Base-by-base conservation (phyloP, 129 eudicot species). In the Helianthus tuberosus region DNA sequence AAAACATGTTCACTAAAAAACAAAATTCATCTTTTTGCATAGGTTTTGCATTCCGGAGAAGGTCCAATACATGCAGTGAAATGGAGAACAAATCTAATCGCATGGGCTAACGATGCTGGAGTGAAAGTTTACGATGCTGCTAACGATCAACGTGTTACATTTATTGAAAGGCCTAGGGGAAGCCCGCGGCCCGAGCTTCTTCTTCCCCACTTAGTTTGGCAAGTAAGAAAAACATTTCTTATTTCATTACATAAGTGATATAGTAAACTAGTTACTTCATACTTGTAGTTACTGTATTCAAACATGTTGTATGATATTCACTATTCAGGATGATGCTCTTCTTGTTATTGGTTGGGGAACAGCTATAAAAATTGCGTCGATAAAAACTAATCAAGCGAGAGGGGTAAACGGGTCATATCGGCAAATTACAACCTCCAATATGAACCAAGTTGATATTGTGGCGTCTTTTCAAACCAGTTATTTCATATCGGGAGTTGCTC, bases 291-390 rank as follows among this genome's bases (percentile, higher is more conserved):
- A 59, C 44, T 75, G 69, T 58, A 66, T 49, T 25, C 62, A 65
- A 73, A 20, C 57, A 20, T 48, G 72, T 44, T 80, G 15, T 73
- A 43, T 67, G 77, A 70, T 43, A 9, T 1, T 27, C 32, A 27
- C 32, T 39, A 77, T 82, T 69, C 86, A 90, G 98, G 96, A 88
- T 86, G 98, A 94, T 52, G 80, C 82, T 63, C 85, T 94, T 53
- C 85, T 94, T 89, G 97, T 94, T 25, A 94, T 94, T 85, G 98
- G 98, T 29, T 94, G 98, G 97, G 98, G 98, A 68, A 88, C 96
- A 64, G 80, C 93, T 77, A 89, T 94, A 58, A 94, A 94, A 84
- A 83, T 94, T 53, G 98, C 96, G 51, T 91, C 88, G 20, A 84
- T 94, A 61, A 84, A 80, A 81, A 72, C 78, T 25, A 86, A 81